A percentile compares a stretch with the other conserved stretches of the same genome.
These are phyloP conservation scores for Buxus sempervirens DNA, from an alignment of 164 flowering plant genomes.

Conservation along the genomic window DNA sequence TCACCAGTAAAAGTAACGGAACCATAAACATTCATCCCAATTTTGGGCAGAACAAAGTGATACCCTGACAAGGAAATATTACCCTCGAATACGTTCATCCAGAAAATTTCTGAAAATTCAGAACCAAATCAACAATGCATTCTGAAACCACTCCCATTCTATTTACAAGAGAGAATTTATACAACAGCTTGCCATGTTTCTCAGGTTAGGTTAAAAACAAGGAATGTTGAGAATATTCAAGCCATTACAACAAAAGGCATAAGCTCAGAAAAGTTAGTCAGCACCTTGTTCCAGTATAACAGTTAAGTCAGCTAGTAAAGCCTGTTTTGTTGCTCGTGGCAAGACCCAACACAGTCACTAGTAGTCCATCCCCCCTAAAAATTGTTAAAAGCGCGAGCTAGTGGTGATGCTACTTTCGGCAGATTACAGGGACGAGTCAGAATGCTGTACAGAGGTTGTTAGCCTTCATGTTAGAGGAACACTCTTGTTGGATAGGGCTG, in stretches of 20 bases:
- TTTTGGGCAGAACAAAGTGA: too few species aligned
- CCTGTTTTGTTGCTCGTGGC: neutral
- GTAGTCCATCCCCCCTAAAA: neutral
- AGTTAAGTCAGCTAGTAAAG: conserved; percentile 13
- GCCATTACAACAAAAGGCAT: conserved; percentile 2
- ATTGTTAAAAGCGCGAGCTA: neutral
- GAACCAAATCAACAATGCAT: too few species aligned
- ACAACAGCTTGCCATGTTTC: conserved; percentile 6
- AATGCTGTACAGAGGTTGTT: conserved; percentile 90
- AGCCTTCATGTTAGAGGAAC: conserved; percentile 75
- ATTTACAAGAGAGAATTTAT: conserved; percentile 16
- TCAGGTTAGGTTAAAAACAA: conserved; percentile 2
- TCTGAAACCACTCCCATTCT: neutral
- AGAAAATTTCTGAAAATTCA: too few species aligned
- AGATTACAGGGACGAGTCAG: conserved; percentile 30
- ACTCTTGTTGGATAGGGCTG: conserved; percentile 62
- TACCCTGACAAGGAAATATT: too few species aligned
- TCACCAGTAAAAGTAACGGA: too few species aligned
- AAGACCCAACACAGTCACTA: neutral
- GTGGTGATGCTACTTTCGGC: conserved; percentile 17
- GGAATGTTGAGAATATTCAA: neutral
- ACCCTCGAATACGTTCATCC: conserved; percentile 15
- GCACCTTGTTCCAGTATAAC: conserved; percentile 5
- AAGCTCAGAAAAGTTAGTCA: conserved; percentile 1
- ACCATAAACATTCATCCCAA: too few species aligned